Evolutionary conservation across 805 yeast genomes (phyloP).

Genomic region (Pichia pseudocactophila): DNA sequence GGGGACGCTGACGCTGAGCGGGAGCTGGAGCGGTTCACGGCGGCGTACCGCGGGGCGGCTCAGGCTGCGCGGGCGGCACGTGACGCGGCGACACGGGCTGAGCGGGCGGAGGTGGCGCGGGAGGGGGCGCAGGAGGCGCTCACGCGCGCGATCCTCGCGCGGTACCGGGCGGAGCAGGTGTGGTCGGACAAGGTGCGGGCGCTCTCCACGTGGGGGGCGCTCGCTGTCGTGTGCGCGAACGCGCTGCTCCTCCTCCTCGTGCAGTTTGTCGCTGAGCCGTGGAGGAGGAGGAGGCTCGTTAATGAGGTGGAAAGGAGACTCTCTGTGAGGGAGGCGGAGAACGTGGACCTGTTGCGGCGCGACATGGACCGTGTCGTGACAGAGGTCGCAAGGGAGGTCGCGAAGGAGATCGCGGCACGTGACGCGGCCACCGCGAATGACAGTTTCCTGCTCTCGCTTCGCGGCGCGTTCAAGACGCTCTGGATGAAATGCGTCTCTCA

Average conservation of each 20-base stretch:
- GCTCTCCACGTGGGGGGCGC: slow-evolving; percentile 95
- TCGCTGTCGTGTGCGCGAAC: slow-evolving; percentile 81
- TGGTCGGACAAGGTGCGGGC: slow-evolving; percentile 96
- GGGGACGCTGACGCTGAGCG: no score
- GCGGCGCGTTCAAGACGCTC: no score
- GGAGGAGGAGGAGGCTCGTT: slow-evolving; percentile 79
- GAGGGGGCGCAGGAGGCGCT: slow-evolving; percentile 64
- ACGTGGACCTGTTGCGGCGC: neutral
- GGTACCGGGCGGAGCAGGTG: slow-evolving; percentile 94
- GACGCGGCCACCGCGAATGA: no score
- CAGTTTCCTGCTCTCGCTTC: no score
- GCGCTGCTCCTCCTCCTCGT: slow-evolving; percentile 68
- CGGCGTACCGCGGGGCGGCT: slow-evolving; percentile 50
- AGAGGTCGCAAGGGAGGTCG: slow-evolving; percentile 6
- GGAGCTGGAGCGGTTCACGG: slow-evolving; percentile 81
- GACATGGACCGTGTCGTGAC: neutral
- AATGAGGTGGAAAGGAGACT: slow-evolving; percentile 65
- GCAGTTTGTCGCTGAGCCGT: slow-evolving; percentile 86
- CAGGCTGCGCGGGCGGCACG: no score
- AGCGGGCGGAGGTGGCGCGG: slow-evolving; percentile 47
- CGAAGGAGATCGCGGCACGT: slow-evolving; percentile 14
- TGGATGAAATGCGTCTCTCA: no score
- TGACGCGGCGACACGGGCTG: slow-evolving; percentile 8
- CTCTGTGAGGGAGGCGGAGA: neutral
- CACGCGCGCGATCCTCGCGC: slow-evolving; percentile 67